A percentile compares a stretch with the other conserved stretches of the same genome.
Evolutionary conservation across 2,329 filamentous ascomycete species (phyloP).

Genomic region (Aschersonia sp.): DNA sequence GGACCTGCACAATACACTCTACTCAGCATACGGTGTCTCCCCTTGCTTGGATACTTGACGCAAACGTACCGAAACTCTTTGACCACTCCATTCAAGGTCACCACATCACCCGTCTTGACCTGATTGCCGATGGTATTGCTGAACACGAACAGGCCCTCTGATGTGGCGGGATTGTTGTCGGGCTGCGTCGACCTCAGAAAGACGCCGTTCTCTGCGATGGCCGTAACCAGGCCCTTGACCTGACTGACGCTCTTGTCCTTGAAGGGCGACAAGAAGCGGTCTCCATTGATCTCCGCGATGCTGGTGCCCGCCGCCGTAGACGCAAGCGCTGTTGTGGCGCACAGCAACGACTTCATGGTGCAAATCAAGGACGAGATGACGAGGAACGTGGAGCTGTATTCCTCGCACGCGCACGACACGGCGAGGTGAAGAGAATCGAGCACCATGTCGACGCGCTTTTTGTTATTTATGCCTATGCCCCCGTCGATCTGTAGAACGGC

Average conservation of each 20-base stretch:
- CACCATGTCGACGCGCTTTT: not conserved
- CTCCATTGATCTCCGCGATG: conserved; percentile 51
- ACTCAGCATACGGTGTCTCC: not conserved
- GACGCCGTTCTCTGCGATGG: conserved; percentile 45
- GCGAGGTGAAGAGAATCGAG: not conserved
- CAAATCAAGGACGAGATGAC: not conserved
- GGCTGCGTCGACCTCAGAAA: conserved; percentile 47
- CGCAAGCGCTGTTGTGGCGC: conserved; percentile 5
- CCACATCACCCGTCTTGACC: conserved; percentile 45
- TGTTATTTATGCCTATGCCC: too few relatives aligned
- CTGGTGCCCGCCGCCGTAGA: conserved; percentile 23
- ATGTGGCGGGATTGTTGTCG: conserved; percentile 40
- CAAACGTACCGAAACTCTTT: conserved; percentile 34
- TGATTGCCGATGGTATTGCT: conserved; percentile 32
- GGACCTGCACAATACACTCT: conserved; percentile 20
- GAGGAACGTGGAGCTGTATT: not conserved
- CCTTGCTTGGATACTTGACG: too few relatives aligned
- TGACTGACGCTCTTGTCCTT: conserved; percentile 39
- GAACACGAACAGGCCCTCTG: conserved; percentile 53
- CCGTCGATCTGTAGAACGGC: not conserved
- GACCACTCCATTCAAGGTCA: conserved; percentile 45
- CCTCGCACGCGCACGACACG: not conserved
- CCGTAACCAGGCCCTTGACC: conserved; percentile 50
- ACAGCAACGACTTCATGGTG: not conserved
- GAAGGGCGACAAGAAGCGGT: conserved; percentile 47